Base-by-base conservation (phyloP, 495 filamentous ascomycete species). In the Aspergillus funiculosus region DNA sequence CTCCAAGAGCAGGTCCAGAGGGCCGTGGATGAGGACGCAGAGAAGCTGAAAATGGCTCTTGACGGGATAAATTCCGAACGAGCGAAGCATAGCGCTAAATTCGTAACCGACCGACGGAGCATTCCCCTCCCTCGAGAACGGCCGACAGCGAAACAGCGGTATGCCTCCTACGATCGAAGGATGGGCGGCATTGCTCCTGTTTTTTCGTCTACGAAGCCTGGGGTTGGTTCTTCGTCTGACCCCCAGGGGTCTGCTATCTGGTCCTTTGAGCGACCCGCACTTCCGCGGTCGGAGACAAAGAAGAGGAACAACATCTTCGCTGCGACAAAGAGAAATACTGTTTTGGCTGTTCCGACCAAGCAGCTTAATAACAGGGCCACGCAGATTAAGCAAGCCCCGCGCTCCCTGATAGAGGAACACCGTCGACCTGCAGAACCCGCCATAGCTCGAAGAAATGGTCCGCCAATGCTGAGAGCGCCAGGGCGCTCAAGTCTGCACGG, bases 41-140 rank as follows among this genome's bases (percentile, higher is more conserved):
- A 71, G 35, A 60, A 54, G 25, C 57, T 81, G 34, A 74, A 72
- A 37, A 64, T 66, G 52, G 66, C 67, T 3, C 55, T 80, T 39
- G 66, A 74, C 24, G 70, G 67, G 2, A 68, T 79, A 43, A 71
- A 69, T 39, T 67, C 69, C 18, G 64, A 75, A 31, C 66, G 69
- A n/a, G 68, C 62, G 3, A 64, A 66, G 22, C 61, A 78, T 39
- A 70, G 66, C 6, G 63, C 67, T 15, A 71, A 73, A 39, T 58
- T 78, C 17, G 62, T 75, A 20, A 46, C 60, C 25, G 59, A 65
- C 36, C 54, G 61, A 27, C 56, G 57, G 2, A 39, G 45, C 8
- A 39, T 56, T 27, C 48, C 45, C 20, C 47, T 66, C 28, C 56
- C 66, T 14, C 54, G 51, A 15, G 46, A 53, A 29, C 41, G 57